Percentiles rank a stretch among this genome's conserved stretches.
phyloP scores from a whole-genome alignment of 345 rosid species.

The Gossypium australe region DNA sequence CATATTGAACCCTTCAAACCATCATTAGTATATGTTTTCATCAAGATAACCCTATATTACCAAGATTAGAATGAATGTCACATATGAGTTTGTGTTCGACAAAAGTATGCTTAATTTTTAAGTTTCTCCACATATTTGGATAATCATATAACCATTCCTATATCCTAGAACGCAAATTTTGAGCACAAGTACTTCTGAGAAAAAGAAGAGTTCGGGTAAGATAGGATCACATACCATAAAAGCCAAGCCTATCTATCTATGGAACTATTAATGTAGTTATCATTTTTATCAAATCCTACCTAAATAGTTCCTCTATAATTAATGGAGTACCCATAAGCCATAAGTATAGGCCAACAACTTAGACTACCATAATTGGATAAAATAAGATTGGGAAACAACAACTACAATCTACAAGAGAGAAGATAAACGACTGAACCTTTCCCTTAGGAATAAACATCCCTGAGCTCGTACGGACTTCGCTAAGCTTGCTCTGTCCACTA shows the following conservation, averaged over 20 bases:
- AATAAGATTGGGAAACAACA: neutral
- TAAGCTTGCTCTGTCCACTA: slow-evolving; percentile 76
- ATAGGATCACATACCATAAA: neutral
- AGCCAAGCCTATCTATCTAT: neutral
- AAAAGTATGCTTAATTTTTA: neutral
- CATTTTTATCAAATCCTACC: neutral
- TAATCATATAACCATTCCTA: neutral
- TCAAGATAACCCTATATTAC: slow-evolving; percentile 3
- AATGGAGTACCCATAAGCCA: neutral
- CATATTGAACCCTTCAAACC: slow-evolving; percentile 6
- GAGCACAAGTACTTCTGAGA: neutral
- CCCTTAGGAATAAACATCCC: slow-evolving; percentile 88
- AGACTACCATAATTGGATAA: slow-evolving; percentile 1
- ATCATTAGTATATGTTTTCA: neutral
- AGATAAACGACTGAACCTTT: slow-evolving; percentile 43
- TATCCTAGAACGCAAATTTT: neutral
- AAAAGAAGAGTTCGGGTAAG: neutral
- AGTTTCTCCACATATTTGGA: neutral
- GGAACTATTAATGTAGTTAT: neutral
- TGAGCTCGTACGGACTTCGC: slow-evolving; percentile 91
- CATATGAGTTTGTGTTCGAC: neutral
- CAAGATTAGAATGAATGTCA: neutral
- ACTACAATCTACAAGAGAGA: neutral
- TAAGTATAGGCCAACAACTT: neutral
- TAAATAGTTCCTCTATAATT: neutral